Evolutionary conservation across 164 flowering plant genomes (phyloP).

Genomic region (Buxus sempervirens): DNA sequence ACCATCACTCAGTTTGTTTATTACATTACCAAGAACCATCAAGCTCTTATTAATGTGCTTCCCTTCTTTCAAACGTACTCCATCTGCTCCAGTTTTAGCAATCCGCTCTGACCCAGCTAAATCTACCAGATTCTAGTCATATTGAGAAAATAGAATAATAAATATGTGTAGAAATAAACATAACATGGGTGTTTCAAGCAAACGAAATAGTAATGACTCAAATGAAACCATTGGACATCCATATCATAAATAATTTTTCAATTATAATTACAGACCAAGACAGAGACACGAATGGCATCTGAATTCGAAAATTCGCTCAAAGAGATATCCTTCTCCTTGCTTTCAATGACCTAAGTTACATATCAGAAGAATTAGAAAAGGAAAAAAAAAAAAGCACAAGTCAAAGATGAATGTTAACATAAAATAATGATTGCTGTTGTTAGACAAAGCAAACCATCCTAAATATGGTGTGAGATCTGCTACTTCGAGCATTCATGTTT

Average conservation of each 20-base stretch:
- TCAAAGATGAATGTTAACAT: background rate
- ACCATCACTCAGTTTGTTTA: slow-evolving; percentile 91
- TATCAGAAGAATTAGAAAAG: background rate
- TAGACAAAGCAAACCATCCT: slow-evolving; percentile 67
- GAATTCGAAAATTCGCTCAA: slow-evolving; percentile 36
- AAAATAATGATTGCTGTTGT: background rate
- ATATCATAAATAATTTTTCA: background rate
- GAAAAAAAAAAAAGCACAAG: background rate
- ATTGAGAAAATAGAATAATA: slow-evolving; percentile 4
- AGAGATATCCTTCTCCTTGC: slow-evolving; percentile 58
- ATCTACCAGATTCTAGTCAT: slow-evolving; percentile 83
- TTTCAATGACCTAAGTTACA: slow-evolving; percentile 78
- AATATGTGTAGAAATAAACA: background rate
- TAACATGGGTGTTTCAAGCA: background rate
- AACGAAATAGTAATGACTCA: background rate
- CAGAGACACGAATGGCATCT: slow-evolving; percentile 93
- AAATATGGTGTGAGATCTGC: slow-evolving; percentile 95
- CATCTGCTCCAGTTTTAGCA: slow-evolving; percentile 96
- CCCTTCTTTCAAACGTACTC: slow-evolving; percentile 95
- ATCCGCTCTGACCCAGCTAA: slow-evolving; percentile 96
- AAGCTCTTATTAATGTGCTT: slow-evolving; percentile 95
- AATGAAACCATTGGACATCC: background rate
- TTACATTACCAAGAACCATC: slow-evolving; percentile 93
- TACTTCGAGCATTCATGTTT: slow-evolving; percentile 92
- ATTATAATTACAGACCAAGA: slow-evolving; percentile 59